Evolutionary conservation across 1,284 basidiomycete genomes (phyloP).

Genomic region (Chondrostereum purpureum): DNA sequence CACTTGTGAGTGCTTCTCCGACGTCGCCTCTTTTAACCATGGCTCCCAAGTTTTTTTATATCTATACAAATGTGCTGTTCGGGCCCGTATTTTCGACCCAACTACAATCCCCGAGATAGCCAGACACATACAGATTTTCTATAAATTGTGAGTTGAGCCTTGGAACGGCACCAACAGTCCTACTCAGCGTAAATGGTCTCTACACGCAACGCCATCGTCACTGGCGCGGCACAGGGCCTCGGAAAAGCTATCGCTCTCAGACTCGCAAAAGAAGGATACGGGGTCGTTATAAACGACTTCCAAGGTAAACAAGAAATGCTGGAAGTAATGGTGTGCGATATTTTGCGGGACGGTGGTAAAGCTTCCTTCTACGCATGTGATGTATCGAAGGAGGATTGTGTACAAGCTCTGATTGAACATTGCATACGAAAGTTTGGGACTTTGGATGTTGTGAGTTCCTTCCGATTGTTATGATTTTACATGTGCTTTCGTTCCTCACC

Average conservation of each 20-base stretch:
- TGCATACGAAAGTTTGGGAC: constrained; percentile 20
- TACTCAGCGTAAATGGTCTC: background rate
- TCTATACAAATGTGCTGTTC: too few relatives aligned
- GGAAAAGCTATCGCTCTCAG: constrained; percentile 24
- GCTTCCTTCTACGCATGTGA: constrained; percentile 16
- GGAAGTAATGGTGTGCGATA: constrained; percentile 15
- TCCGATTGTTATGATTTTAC: too few relatives aligned
- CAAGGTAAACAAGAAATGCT: constrained; percentile 15
- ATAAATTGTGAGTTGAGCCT: too few relatives aligned
- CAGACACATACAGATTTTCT: too few relatives aligned
- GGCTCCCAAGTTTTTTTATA: too few relatives aligned
- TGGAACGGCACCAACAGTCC: too few relatives aligned
- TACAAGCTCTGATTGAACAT: constrained; percentile 22
- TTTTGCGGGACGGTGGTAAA: constrained; percentile 12
- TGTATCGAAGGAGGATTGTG: constrained; percentile 22
- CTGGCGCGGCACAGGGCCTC: constrained; percentile 26
- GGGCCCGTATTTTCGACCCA: too few relatives aligned
- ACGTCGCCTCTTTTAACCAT: too few relatives aligned
- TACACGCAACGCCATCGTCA: constrained; percentile 22
- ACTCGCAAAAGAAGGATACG: constrained; percentile 27
- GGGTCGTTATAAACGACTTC: constrained; percentile 28
- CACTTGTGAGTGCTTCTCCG: too few relatives aligned
- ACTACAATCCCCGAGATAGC: too few relatives aligned
- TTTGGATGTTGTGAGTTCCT: constrained; percentile 26
- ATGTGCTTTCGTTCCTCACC: background rate